Evolutionary conservation across 305 asterid genomes (phyloP).

Genomic region (Solanum aculeatissimum): DNA sequence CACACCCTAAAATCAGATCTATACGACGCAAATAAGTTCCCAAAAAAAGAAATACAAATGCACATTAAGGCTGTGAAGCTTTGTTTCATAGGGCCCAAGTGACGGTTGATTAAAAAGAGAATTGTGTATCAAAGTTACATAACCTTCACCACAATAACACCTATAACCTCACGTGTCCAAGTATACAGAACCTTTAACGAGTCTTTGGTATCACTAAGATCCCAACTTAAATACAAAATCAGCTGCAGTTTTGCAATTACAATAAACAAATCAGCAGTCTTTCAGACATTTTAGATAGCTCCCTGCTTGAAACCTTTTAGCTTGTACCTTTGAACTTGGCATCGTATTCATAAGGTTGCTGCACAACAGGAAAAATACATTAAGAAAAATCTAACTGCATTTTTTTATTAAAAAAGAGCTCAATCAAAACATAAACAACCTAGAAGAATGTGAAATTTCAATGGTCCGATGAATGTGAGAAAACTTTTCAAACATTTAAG

Average conservation of each 20-base stretch:
- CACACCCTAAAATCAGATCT: not conserved
- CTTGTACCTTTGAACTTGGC: constrained; percentile 79
- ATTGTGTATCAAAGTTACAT: not conserved
- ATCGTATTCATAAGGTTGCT: constrained; percentile 96
- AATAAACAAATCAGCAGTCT: not conserved
- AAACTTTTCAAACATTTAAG: too few relatives aligned
- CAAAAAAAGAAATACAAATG: not conserved
- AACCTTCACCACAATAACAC: not conserved
- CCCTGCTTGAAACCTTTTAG: constrained; percentile 16
- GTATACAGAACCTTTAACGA: not conserved
- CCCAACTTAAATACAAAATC: not conserved
- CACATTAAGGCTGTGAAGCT: not conserved
- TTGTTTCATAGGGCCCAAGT: not conserved
- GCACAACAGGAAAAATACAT: constrained; percentile 9
- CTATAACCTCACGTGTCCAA: not conserved
- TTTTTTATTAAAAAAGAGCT: not conserved
- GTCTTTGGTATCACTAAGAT: not conserved
- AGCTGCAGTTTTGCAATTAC: not conserved
- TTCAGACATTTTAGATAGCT: constrained; percentile 7
- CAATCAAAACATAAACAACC: not conserved
- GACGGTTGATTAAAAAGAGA: not conserved
- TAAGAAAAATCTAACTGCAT: not conserved
- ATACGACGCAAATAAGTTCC: not conserved
- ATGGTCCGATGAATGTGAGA: too few relatives aligned
- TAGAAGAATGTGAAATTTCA: too few relatives aligned